Percentiles rank a stretch among this genome's conserved stretches.
These are phyloP conservation scores for Petunia secreta DNA, from an alignment of 257 asterid genomes.

Conservation along the genomic window DNA sequence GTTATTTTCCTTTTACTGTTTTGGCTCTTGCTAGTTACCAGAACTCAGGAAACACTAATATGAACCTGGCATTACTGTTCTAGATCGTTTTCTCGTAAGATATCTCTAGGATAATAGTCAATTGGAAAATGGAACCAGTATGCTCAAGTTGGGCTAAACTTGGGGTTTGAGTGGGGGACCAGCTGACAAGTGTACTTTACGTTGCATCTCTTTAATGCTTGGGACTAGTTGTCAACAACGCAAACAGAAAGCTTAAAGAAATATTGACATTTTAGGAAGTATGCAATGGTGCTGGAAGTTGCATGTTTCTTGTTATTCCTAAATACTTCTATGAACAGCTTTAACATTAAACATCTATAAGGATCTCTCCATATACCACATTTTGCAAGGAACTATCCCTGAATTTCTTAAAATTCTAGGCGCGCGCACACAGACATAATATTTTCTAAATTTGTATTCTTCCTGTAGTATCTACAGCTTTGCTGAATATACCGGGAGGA, in stretches of 20 bases:
- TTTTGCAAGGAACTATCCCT: background rate
- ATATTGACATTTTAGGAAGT: background rate
- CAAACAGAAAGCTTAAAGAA: background rate
- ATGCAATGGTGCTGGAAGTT: constrained; percentile 5
- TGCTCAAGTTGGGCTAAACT: constrained; percentile 7
- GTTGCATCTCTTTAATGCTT: background rate
- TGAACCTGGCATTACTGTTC: background rate
- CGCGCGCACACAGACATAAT: background rate
- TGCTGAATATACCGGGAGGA: background rate
- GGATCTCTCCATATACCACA: background rate
- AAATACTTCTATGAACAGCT: background rate
- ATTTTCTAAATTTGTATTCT: background rate
- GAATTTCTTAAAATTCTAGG: background rate
- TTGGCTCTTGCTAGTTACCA: background rate
- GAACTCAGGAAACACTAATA: background rate
- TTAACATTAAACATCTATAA: background rate
- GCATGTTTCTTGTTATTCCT: background rate
- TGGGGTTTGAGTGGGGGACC: background rate
- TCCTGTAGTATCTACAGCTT: background rate
- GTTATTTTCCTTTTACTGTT: constrained; percentile 34
- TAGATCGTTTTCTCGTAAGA: background rate
- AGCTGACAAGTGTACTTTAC: background rate
- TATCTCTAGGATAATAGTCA: background rate
- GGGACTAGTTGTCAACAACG: constrained; percentile 9
- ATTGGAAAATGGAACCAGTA: background rate